These are phyloP conservation scores for Arachis stenosperma DNA, from an alignment of 306 rosid species.

Conservation along the genomic window DNA sequence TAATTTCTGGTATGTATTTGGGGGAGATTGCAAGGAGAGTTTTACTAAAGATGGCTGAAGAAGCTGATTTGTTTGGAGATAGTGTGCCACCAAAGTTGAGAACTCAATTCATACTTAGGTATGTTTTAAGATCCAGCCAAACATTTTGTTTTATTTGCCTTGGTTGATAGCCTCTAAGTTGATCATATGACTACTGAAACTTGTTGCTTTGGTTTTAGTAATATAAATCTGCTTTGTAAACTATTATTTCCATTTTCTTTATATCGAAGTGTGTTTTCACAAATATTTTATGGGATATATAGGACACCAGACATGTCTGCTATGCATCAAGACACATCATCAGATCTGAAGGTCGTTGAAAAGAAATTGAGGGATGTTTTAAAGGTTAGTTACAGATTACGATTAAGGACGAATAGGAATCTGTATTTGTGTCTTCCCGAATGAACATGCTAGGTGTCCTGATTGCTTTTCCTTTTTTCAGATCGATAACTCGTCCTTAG, in stretches of 20 bases:
- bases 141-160: constrained; percentile 5
- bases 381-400: constrained; percentile 54
- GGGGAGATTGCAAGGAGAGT: constrained; percentile 90
- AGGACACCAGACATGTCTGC: constrained; percentile 97
- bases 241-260: constrained; percentile 7
- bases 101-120: constrained; percentile 82
- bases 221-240: constrained; percentile 21
- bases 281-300: constrained; percentile 32
- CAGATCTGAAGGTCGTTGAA: constrained; percentile 81
- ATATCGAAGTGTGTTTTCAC: constrained; percentile 26
- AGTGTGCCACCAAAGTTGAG: constrained; percentile 77
- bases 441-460: constrained; percentile 1
- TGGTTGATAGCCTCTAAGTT: not conserved
- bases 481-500: constrained; percentile 77
- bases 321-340: constrained; percentile 84
- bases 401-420: constrained; percentile 1
- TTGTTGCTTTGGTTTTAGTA: constrained; percentile 24
- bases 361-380: constrained; percentile 71
- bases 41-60: constrained; percentile 82
- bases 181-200: not conserved
- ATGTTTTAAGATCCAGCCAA: constrained; percentile 26
- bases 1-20: constrained; percentile 97
- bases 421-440: constrained; percentile 7
- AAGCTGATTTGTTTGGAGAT: constrained; percentile 88
- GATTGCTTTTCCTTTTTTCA: constrained; percentile 34